These are phyloP conservation scores for Gonium pectorale DNA, from an alignment of 139 green algal genomes.

Conservation along the genomic window DNA sequence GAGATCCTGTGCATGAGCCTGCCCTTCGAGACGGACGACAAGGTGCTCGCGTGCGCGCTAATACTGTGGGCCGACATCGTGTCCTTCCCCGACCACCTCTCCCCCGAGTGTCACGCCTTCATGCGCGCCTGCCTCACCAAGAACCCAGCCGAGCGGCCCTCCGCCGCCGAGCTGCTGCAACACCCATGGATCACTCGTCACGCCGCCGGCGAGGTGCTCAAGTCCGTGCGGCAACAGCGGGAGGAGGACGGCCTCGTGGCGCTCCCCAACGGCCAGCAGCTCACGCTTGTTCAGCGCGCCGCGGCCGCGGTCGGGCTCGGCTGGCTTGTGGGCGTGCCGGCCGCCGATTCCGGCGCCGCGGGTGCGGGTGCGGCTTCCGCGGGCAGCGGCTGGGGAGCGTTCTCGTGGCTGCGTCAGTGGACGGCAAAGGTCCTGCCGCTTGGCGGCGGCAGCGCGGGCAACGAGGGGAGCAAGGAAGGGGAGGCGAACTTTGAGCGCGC, in stretches of 20 bases:
- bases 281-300: background rate
- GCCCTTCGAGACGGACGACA: conserved; percentile 68
- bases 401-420: conserved; percentile 2
- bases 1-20: conserved; percentile 67
- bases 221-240: background rate
- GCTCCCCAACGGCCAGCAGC: background rate
- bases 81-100: conserved; percentile 51
- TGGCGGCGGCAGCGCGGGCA: background rate
- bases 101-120: conserved; percentile 65
- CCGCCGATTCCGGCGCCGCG: background rate
- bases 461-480: background rate
- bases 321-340: background rate
- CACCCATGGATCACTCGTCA: conserved; percentile 59
- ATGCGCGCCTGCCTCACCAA: conserved; percentile 63
- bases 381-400: background rate
- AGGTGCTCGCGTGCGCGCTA: conserved; percentile 55
- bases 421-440: background rate
- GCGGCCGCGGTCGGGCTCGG: background rate
- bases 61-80: conserved; percentile 67
- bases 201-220: conserved; percentile 51
- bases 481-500: conserved; percentile 7
- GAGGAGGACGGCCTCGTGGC: background rate
- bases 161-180: conserved; percentile 51
- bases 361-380: background rate
- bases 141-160: conserved; percentile 62